Evolutionary conservation across 352 stramenopile genomes (phyloP).

Genomic region (Globisporangium cystogenes): DNA sequence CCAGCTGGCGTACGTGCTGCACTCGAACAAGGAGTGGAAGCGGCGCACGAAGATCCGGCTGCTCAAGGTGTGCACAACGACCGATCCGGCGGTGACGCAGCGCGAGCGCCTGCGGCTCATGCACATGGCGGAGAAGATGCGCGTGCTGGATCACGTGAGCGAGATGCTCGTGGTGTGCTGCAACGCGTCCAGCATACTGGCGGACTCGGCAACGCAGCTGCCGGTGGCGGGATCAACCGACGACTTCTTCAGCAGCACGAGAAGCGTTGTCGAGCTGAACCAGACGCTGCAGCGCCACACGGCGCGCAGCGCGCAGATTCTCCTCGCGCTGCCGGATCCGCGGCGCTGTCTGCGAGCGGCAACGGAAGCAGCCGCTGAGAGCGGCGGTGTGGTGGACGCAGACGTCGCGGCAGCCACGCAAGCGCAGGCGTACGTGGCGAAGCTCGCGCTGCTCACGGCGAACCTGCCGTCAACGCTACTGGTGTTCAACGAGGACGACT

Average conservation of each 20-base stretch:
- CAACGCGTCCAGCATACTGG: slow-evolving; percentile 28
- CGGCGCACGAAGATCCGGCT: slow-evolving; percentile 20
- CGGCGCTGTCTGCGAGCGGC: not conserved
- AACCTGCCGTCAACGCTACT: slow-evolving; percentile 47
- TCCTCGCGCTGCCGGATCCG: slow-evolving; percentile 39
- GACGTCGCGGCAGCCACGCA: not conserved
- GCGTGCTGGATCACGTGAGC: slow-evolving; percentile 27
- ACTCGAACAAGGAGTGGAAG: slow-evolving; percentile 31
- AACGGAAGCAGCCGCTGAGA: not conserved
- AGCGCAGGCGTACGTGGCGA: slow-evolving; percentile 18
- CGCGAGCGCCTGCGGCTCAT: slow-evolving; percentile 21
- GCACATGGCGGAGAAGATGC: slow-evolving; percentile 19
- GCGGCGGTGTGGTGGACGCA: not conserved
- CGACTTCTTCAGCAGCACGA: slow-evolving; percentile 16
- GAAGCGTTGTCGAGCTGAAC: slow-evolving; percentile 32
- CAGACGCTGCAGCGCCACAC: slow-evolving; percentile 41
- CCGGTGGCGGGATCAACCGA: not conserved
- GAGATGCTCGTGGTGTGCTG: slow-evolving; percentile 40
- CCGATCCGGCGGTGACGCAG: slow-evolving; percentile 14
- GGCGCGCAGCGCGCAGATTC: slow-evolving; percentile 29
- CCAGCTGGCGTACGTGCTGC: slow-evolving; percentile 35
- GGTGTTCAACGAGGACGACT: slow-evolving; percentile 42
- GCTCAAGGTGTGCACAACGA: slow-evolving; percentile 20
- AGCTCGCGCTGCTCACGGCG: slow-evolving; percentile 33
- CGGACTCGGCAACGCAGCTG: slow-evolving; percentile 15